Percentiles rank a stretch among this genome's conserved stretches.
Evolutionary conservation across 1,284 basidiomycete genomes (phyloP).

Genomic region (Marasmius fiardii): DNA sequence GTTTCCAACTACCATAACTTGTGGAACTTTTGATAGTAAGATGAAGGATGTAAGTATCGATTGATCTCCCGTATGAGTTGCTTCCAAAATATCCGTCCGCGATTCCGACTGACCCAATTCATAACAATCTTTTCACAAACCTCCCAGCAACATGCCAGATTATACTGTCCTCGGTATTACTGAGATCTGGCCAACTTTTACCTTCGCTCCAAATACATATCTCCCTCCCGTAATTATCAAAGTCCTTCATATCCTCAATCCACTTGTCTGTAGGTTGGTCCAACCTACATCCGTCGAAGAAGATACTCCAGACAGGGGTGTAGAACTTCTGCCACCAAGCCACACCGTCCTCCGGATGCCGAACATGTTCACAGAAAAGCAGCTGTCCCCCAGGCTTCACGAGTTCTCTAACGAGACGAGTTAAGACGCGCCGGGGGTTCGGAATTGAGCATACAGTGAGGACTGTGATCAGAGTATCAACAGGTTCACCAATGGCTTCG

Average conservation of each 20-base stretch:
- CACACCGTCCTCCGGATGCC: slow-evolving; percentile 31
- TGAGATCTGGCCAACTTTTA: slow-evolving; percentile 42
- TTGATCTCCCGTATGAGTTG: not conserved
- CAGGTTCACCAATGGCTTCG: slow-evolving; percentile 29
- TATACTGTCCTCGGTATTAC: slow-evolving; percentile 45
- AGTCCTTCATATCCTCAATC: slow-evolving; percentile 37
- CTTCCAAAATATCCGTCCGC: not conserved
- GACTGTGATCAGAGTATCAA: slow-evolving; percentile 44
- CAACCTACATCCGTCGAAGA: slow-evolving; percentile 59
- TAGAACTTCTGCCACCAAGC: slow-evolving; percentile 63
- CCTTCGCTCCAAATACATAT: slow-evolving; percentile 37
- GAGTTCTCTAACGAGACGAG: slow-evolving; percentile 29
- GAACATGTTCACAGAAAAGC: slow-evolving; percentile 50
- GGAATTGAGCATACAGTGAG: slow-evolving; percentile 48
- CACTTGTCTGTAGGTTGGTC: slow-evolving; percentile 56
- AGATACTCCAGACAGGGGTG: slow-evolving; percentile 58
- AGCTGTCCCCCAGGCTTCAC: slow-evolving; percentile 45
- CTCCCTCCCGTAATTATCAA: slow-evolving; percentile 13
- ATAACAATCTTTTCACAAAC: slow-evolving; percentile 39
- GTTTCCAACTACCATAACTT: too few relatives aligned
- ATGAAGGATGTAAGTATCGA: too few relatives aligned
- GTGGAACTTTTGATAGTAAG: too few relatives aligned
- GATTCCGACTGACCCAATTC: not conserved
- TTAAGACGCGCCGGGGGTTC: slow-evolving; percentile 30
- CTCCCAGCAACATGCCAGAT: slow-evolving; percentile 55